Evolutionary conservation across 805 yeast species (phyloP), one percentile per base, ranked within the genome.

Genomic region (Torulaspora indica): DNA sequence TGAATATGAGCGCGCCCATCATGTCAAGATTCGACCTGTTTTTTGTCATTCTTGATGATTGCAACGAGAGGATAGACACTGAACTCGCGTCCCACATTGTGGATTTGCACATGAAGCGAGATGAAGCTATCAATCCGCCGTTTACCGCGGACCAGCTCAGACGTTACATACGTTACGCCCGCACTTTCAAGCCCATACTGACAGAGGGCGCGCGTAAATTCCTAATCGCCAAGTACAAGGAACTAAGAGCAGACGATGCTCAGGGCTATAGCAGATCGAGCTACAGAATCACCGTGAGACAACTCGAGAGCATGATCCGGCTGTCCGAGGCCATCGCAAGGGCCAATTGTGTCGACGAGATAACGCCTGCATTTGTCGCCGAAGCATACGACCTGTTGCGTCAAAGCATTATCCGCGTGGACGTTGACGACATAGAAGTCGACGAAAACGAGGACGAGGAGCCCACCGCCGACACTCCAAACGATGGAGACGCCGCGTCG

Each of bases 11-110:
- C 12, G 98, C 97, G 1, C 98, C 98, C 1, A 93, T 93, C 62
- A 93, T 93, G 96, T 91, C 98, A 24, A 81, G 98, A 68, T 93
- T 93, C 64, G 98, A 93, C 68, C 69, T 93, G 52, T 93, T 93
- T 63, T 93, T 93, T 60, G 97, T 93, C 22, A 83, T 93, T 42
- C 72, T 93, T 52, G 98, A 91, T 67, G 98, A 93, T 59, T 85
- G 96, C 63, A 91, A 91, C 60, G 96, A 87, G 59, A 77, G 81
- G 54, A 77, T 89, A 34, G 98, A 93, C 63, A 83, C 95, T 0
- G 86, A 85, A 55, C 72, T 93, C 49, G 97, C 98, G 0, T 76
- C 82, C 27, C 98, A 93, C 63, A 93, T 93, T 58, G 96, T 93
- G 24, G 87, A 85, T 56, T 72, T 93, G 49, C 98, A 91, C 64